Percentiles rank a stretch among this genome's conserved stretches.
phyloP scores from a whole-genome alignment of 345 rosid genomes.

The Toxicodendron radicans region DNA sequence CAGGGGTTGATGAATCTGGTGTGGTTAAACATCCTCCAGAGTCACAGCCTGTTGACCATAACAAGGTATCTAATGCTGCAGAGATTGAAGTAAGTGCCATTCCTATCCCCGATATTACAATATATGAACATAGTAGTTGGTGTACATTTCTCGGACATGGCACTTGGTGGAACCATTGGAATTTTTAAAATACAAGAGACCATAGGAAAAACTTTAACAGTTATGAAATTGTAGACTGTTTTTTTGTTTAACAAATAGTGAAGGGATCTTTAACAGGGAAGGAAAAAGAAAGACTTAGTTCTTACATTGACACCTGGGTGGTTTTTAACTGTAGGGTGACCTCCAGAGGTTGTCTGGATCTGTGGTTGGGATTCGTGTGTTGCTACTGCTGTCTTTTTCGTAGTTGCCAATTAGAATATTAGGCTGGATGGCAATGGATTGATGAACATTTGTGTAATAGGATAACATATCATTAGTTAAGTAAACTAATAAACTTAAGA shows the following conservation, averaged over 20 bases:
- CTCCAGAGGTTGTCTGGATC: background rate
- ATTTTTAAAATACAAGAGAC: background rate
- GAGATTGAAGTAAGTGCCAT: constrained; percentile 31
- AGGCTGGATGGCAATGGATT: background rate
- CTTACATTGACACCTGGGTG: background rate
- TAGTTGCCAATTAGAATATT: background rate
- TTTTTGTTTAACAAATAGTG: background rate
- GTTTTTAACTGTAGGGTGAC: background rate
- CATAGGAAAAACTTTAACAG: background rate
- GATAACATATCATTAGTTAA: background rate
- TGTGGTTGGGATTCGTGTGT: background rate
- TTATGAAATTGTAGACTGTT: background rate
- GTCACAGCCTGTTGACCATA: constrained; percentile 8
- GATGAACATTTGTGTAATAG: background rate
- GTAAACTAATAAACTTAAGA: no score
- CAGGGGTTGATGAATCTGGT: constrained; percentile 11
- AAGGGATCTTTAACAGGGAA: background rate
- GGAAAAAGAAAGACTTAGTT: background rate
- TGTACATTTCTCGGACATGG: background rate
- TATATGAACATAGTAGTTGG: background rate
- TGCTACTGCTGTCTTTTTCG: background rate
- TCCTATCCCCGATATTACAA: background rate
- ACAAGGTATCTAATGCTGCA: constrained; percentile 12
- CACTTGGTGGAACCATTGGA: background rate
- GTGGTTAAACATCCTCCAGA: constrained; percentile 1